Percentiles rank a stretch among this genome's conserved stretches.
phyloP scores from a whole-genome alignment of 2,329 filamentous ascomycete genomes.

The Fusarium luffae region DNA sequence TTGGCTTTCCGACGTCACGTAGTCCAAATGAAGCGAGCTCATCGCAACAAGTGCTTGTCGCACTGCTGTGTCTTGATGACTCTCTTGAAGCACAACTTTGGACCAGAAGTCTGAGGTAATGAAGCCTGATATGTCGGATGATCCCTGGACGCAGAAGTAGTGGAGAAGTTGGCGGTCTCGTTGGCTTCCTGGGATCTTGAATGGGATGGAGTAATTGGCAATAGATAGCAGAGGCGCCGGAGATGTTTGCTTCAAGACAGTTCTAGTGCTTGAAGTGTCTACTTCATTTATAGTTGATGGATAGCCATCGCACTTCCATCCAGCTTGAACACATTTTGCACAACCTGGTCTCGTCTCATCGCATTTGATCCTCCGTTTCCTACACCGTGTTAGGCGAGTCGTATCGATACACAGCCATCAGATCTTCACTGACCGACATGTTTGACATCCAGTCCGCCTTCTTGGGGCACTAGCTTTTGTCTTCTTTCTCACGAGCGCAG shows the following conservation, averaged over 20 bases:
- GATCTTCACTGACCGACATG: conserved; percentile 2
- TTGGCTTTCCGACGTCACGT: neutral
- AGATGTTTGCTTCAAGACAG: too few relatives aligned
- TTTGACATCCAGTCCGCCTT: conserved; percentile 13
- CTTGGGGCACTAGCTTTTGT: conserved; percentile 1
- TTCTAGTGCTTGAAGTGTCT: too few relatives aligned
- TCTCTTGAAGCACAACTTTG: neutral
- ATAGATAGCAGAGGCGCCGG: neutral
- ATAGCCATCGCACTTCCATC: conserved; percentile 12
- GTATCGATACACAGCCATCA: too few relatives aligned
- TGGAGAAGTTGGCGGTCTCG: conserved; percentile 7
- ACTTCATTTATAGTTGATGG: too few relatives aligned
- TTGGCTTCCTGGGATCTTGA: conserved; percentile 15
- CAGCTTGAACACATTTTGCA: conserved; percentile 1
- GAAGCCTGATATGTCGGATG: conserved; percentile 10
- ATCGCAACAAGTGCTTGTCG: conserved; percentile 16
- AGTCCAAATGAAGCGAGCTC: conserved; percentile 19
- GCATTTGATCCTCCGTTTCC: conserved; percentile 19
- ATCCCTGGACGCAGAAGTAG: conserved; percentile 22
- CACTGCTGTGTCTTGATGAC: conserved; percentile 4
- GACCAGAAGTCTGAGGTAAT: conserved; percentile 14
- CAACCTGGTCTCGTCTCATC: conserved; percentile 10
- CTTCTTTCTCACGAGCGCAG: neutral
- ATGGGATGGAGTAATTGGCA: conserved; percentile 5
- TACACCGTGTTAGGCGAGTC: neutral